Evolutionary conservation across 2,329 filamentous ascomycete species (phyloP).

Genomic region (Incumbomyces delicatus): DNA sequence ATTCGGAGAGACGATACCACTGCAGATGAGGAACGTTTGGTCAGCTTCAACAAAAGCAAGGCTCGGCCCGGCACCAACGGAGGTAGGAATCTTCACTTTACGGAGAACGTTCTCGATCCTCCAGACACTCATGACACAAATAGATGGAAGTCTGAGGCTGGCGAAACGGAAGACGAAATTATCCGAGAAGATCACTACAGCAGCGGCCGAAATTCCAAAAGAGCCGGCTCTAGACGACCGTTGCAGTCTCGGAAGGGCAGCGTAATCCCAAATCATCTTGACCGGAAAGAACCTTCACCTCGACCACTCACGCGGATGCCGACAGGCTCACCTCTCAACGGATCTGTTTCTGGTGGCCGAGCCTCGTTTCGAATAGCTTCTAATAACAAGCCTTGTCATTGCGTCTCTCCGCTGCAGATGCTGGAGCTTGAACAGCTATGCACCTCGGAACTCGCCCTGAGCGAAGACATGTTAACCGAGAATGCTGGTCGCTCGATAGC

Average conservation of each 20-base stretch:
- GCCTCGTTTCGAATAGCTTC: constrained; percentile 42
- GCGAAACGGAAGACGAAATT: constrained; percentile 43
- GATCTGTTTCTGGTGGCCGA: constrained; percentile 21
- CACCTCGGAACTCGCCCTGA: constrained; percentile 74
- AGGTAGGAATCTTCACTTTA: constrained; percentile 84
- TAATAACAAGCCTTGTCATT: constrained; percentile 46
- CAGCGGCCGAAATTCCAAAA: constrained; percentile 38
- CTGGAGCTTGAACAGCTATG: constrained; percentile 87
- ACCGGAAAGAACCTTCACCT: constrained; percentile 18
- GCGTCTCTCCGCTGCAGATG: constrained; percentile 66
- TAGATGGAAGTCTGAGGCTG: constrained; percentile 64
- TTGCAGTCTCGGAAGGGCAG: constrained; percentile 35
- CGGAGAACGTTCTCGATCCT: constrained; percentile 78
- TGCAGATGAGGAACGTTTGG: constrained; percentile 82
- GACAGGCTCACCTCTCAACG: constrained; percentile 35
- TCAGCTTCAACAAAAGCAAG: constrained; percentile 67
- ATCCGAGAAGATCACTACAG: constrained; percentile 30
- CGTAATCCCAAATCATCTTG: constrained; percentile 29
- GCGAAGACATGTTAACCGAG: constrained; percentile 83
- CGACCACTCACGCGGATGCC: constrained; percentile 16
- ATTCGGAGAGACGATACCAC: constrained; percentile 80
- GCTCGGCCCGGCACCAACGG: constrained; percentile 57
- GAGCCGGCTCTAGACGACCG: constrained; percentile 30
- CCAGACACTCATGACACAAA: constrained; percentile 30
- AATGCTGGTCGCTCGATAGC: constrained; percentile 84